Base-by-base conservation (phyloP, 1,139 yeast species). In the Blastobotrys malaysiensis region DNA sequence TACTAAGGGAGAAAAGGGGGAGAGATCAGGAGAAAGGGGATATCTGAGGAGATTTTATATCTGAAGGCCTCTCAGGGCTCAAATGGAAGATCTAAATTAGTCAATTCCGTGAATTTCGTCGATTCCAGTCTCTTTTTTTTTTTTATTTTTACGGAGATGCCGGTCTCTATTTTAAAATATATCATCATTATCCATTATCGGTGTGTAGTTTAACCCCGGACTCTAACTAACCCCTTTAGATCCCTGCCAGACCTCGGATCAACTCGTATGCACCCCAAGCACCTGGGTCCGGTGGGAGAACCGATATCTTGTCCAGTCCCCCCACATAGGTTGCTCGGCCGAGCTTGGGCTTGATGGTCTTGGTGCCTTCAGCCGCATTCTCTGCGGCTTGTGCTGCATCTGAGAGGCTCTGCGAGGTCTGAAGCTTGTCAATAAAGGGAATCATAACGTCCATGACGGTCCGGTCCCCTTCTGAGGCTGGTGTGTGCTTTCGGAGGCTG, bases 391-490 rank as follows among this genome's bases (percentile, higher is more conserved):
- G 59, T 9, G 71, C 70, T 5, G 78, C 75, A 11, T 60, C 55
- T 5, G 57, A 53, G 9, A 74, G 58, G 57, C 68, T 69, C 48
- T 66, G 60, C 1, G 72, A 61, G 18, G 64, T 59, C 5, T 60
- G 55, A 54, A 73, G 71, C 3, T 67, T 59, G 19, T 67, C 66
- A 47, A 73, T 74, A 63, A 77, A 78, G 45, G 82, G 82, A 56
- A 77, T 77, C 57, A 79, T 70, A 1, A 78, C 81, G 63, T 79
- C 83, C 75, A 79, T 79, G 21, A 79, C 77, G 1, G 83, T 79
- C 55, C 82, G 70, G 57, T 77, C 79, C 5, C 82, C 82, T 53
- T 72, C 70, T 52, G 79, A 68, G 1, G 82, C 82, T 53, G 76
- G 74, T 22, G 81, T 78, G 62, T 73, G 78, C 43, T 69, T 68